phyloP scores from a whole-genome alignment of 2,329 filamentous ascomycete genomes.

The Ophiosphaerella korrae region DNA sequence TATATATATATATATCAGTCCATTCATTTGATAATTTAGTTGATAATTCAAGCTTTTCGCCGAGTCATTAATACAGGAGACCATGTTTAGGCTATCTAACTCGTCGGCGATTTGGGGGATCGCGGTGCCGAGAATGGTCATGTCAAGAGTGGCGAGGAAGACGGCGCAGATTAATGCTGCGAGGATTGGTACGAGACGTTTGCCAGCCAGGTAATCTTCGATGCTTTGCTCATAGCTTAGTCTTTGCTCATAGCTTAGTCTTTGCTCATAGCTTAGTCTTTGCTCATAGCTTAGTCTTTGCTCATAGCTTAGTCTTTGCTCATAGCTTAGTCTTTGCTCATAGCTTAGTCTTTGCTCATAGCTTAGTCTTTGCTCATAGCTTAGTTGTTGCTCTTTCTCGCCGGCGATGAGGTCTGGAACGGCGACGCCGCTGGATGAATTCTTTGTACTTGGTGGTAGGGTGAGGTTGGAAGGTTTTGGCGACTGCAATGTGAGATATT shows the following conservation, averaged over 20 bases:
- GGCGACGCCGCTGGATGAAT: background rate
- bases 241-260: too few species aligned
- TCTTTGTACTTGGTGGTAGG: background rate
- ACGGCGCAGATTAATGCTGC: background rate
- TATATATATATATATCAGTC: too few species aligned
- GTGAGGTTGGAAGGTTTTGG: conserved; percentile 1
- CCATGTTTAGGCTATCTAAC: conserved; percentile 26
- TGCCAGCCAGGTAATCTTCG: background rate
- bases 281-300: too few species aligned
- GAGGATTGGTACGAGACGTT: background rate
- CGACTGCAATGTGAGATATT: background rate
- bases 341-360: too few species aligned
- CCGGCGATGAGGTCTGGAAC: conserved; percentile 1
- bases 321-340: too few species aligned
- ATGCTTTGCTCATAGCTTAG: too few species aligned
- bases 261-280: too few species aligned
- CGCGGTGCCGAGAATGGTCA: conserved; percentile 34
- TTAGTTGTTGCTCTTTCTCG: background rate
- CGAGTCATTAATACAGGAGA: conserved; percentile 12
- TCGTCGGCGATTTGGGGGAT: conserved; percentile 36
- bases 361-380: too few species aligned
- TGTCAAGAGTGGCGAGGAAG: conserved; percentile 2
- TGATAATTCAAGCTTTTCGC: too few species aligned
- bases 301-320: too few species aligned
- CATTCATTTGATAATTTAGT: too few species aligned